phyloP scores from a whole-genome alignment of 2,329 filamentous ascomycete species.

The Tolypocladium ovalisporum region DNA sequence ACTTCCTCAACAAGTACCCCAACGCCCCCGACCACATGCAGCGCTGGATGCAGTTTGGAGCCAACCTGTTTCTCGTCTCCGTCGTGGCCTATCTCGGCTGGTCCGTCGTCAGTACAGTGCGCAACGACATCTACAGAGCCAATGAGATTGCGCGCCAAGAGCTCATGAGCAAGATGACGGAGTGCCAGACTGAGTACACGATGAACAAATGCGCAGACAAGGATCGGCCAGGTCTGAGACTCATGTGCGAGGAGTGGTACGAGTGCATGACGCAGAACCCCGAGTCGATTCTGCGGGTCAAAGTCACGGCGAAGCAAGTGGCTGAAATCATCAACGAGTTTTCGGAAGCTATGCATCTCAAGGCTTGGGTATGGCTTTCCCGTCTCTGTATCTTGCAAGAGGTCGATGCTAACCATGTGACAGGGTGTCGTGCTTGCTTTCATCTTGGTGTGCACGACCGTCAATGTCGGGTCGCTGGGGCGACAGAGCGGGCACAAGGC shows the following conservation, averaged over 20 bases:
- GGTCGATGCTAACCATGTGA: not conserved
- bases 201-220: constrained; percentile 62
- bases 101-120: constrained; percentile 57
- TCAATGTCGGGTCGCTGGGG: constrained; percentile 38
- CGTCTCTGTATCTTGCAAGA: not conserved
- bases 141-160: constrained; percentile 57
- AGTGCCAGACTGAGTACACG: constrained; percentile 62
- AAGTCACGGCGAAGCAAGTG: constrained; percentile 76
- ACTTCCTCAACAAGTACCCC: constrained; percentile 44
- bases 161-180: constrained; percentile 61
- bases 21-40: constrained; percentile 48
- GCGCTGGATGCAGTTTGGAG: constrained; percentile 46
- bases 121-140: constrained; percentile 63
- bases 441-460: constrained; percentile 34
- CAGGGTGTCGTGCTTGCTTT: constrained; percentile 42
- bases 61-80: constrained; percentile 52
- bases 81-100: constrained; percentile 56
- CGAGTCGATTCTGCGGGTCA: constrained; percentile 63
- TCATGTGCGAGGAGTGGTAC: constrained; percentile 70
- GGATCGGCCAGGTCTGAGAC: constrained; percentile 61
- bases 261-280: constrained; percentile 81
- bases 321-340: constrained; percentile 92
- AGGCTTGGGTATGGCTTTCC: constrained; percentile 43
- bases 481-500: constrained; percentile 5
- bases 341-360: constrained; percentile 80